Base-by-base conservation (phyloP, 208 protist genomes). In the Wallacemonas rigidus region DNA sequence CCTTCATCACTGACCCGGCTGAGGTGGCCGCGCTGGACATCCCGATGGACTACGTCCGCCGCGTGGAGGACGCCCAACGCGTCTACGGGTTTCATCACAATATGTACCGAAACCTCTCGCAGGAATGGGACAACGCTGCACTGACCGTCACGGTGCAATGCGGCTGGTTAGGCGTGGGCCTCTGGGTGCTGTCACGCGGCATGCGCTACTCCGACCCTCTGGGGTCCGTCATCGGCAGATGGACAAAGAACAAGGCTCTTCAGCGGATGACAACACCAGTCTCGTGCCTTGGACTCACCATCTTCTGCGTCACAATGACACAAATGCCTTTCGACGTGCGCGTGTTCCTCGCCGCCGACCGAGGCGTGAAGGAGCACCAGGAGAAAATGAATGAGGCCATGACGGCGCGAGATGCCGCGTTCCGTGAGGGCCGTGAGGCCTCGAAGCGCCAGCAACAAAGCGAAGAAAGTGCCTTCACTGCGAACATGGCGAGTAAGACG, bases 31-130 rank as follows among this genome's bases (percentile, higher is more conserved):
- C 71, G 8, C 61, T 81, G 2, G 70, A 86, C 36, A 84, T 94
- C 11, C 80, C 89, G 8, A 69, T 71, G 6, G 74, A 80, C 58
- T 85, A 87, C 78, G 82, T 89, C 53, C 82, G 83, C 5, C 86
- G 85, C 54, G 85, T 94, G 63, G 89, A 92, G 54, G 88, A 89
- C 45, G 88, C 86, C 3, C 85, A 86, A 50, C 85, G 88, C 15
- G 50, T 80, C 36, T 93, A 80, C 58, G 71, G 86, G 53, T 48
- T 82, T 9, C 83, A 91, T 67, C 71, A 87, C 71, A 71, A 79
- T 48, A 70, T 85, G 80, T 74, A 87, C 60, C 55, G 60, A 40
- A 76, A 71, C 57, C 78, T 76, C 69, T 53, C 44, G 47, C 67
- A 83, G 4, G 79, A 78, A 39, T 73, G 71, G 77, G 71, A 57